Evolutionary conservation across 1,284 basidiomycete genomes (phyloP).

Genomic region (Microstroma glucosiphilum): DNA sequence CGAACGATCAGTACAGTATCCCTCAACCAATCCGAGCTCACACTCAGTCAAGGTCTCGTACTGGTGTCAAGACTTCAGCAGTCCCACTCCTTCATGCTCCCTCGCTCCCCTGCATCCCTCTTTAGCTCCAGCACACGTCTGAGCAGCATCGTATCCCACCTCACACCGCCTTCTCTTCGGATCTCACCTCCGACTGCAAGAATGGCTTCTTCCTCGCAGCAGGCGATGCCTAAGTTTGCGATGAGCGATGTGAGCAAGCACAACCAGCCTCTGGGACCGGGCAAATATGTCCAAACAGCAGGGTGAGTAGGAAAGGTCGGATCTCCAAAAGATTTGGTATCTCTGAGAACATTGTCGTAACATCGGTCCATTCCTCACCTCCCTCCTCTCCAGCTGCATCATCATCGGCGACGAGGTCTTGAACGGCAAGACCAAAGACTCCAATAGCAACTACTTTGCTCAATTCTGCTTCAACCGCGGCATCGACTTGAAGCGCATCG

Average conservation of each 20-base stretch:
- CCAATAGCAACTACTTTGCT: slow-evolving; percentile 62
- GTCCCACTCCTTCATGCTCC: too few relatives aligned
- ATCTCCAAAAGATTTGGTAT: too few relatives aligned
- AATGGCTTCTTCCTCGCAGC: too few relatives aligned
- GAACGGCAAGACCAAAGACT: slow-evolving; percentile 79
- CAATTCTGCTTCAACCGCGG: slow-evolving; percentile 47
- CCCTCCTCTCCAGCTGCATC: slow-evolving; percentile 25
- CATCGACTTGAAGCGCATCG: slow-evolving; percentile 57
- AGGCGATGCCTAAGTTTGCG: not conserved
- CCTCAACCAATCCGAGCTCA: too few relatives aligned
- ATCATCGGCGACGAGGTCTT: slow-evolving; percentile 69
- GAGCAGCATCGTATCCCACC: too few relatives aligned
- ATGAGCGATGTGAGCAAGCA: not conserved
- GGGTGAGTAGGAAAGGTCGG: not conserved
- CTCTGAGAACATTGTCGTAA: not conserved
- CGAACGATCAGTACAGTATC: too few relatives aligned
- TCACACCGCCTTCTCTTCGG: too few relatives aligned
- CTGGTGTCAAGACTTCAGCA: too few relatives aligned
- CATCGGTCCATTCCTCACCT: slow-evolving; percentile 9
- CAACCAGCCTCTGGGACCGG: slow-evolving; percentile 23
- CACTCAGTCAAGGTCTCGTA: too few relatives aligned
- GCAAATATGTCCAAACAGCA: slow-evolving; percentile 26
- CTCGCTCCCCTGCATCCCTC: too few relatives aligned
- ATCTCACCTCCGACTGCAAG: too few relatives aligned
- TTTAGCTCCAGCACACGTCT: too few relatives aligned